A percentile compares a stretch with the other conserved stretches of the same genome.
These are phyloP conservation scores for Xylaria scruposa DNA, from an alignment of 495 filamentous ascomycete genomes.

Conservation along the genomic window DNA sequence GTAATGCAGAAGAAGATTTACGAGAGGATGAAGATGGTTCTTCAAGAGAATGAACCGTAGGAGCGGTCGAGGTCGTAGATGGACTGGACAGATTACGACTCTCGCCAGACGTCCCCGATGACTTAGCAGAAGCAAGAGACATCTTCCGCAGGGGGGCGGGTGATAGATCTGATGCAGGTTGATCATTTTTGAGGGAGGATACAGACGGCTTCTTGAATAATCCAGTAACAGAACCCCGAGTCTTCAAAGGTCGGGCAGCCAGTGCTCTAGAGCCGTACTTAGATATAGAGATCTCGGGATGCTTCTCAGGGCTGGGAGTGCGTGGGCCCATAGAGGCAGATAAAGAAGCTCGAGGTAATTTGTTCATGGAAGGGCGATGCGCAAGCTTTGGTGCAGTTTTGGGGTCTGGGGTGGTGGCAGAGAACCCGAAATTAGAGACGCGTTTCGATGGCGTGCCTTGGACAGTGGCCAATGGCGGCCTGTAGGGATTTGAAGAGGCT, in stretches of 20 bases:
- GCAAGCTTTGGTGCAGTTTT: constrained; percentile 5
- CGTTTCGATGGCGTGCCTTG: constrained; percentile 44
- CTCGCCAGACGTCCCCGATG: constrained; percentile 56
- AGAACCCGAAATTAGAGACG: constrained; percentile 33
- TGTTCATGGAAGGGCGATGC: constrained; percentile 29
- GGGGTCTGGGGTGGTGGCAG: constrained; percentile 18
- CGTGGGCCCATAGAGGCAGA: constrained; percentile 31
- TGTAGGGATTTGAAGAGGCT: constrained; percentile 44
- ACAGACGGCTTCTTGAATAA: constrained; percentile 61
- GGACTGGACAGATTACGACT: constrained; percentile 48
- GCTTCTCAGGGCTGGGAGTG: constrained; percentile 55
- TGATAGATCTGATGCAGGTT: constrained; percentile 34
- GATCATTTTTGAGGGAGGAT: constrained; percentile 48
- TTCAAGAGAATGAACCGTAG: constrained; percentile 47
- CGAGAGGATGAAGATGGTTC: constrained; percentile 41
- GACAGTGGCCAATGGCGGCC: constrained; percentile 45
- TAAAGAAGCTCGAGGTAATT: constrained; percentile 35
- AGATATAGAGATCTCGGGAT: constrained; percentile 36
- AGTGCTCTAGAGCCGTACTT: constrained; percentile 59
- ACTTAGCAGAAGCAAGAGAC: constrained; percentile 51
- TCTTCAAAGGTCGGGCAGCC: constrained; percentile 54
- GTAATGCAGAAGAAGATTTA: constrained; percentile 80
- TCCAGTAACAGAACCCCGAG: constrained; percentile 62
- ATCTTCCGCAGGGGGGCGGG: constrained; percentile 42
- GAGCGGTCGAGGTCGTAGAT: constrained; percentile 48